Percentiles rank a stretch among this genome's conserved stretches.
phyloP scores from a whole-genome alignment of 164 flowering plant species.

The Berberis thunbergii region DNA sequence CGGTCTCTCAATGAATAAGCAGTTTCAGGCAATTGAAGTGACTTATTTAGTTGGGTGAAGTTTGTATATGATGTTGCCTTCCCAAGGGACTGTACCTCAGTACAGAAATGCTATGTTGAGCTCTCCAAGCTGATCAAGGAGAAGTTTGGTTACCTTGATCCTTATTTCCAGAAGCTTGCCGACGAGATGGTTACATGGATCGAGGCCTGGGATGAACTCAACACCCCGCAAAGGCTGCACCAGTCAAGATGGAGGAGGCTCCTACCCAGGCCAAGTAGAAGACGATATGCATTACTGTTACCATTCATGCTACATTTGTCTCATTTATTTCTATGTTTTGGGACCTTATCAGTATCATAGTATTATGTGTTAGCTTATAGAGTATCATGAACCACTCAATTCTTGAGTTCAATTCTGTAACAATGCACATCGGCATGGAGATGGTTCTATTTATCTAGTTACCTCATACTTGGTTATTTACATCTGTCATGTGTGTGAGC shows the following conservation, averaged over 20 bases:
- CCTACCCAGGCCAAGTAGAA: slow-evolving; percentile 13
- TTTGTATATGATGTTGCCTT: slow-evolving; percentile 26
- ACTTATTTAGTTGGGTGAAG: too few relatives aligned
- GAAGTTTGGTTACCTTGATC: slow-evolving; percentile 34
- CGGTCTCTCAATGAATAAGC: too few relatives aligned
- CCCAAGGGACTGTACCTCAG: slow-evolving; percentile 37
- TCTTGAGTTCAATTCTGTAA: too few relatives aligned
- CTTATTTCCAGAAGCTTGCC: slow-evolving; percentile 41
- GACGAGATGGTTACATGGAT: slow-evolving; percentile 55
- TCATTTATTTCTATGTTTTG: background rate
- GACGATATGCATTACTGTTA: background rate
- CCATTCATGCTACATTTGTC: background rate
- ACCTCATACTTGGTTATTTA: too few relatives aligned
- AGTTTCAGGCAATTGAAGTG: too few relatives aligned
- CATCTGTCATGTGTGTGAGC: too few relatives aligned
- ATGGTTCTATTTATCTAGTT: too few relatives aligned
- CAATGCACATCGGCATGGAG: too few relatives aligned
- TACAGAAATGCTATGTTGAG: slow-evolving; percentile 42
- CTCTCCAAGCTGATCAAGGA: slow-evolving; percentile 39
- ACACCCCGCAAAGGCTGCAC: slow-evolving; percentile 12
- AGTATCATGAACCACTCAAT: too few relatives aligned
- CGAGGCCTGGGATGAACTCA: slow-evolving; percentile 49
- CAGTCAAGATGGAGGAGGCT: slow-evolving; percentile 11
- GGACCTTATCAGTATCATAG: too few relatives aligned
- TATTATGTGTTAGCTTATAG: too few relatives aligned